Percentiles rank a stretch among this genome's conserved stretches.
Evolutionary conservation across 495 filamentous ascomycete species (phyloP).

Genomic region (Penicillium robsamsonii): DNA sequence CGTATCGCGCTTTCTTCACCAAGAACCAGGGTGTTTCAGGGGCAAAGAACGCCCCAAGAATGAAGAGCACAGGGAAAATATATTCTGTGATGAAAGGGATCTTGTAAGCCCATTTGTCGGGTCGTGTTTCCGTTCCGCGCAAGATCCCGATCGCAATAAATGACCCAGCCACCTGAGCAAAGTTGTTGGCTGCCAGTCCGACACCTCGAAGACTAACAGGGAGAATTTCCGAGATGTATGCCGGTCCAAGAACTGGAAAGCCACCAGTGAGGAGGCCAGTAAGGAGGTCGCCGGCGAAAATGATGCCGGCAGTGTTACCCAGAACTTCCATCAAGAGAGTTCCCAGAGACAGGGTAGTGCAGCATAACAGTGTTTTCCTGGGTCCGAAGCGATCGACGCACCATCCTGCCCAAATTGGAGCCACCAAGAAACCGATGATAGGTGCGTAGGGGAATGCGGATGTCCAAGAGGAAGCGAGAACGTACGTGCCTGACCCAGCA

Average conservation of each 20-base stretch:
- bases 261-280: slow-evolving; percentile 37
- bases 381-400: slow-evolving; percentile 33
- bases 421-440: slow-evolving; percentile 63
- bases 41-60: slow-evolving; percentile 39
- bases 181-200: slow-evolving; percentile 38
- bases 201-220: slow-evolving; percentile 43
- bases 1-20: slow-evolving; percentile 39
- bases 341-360: slow-evolving; percentile 25
- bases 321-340: slow-evolving; percentile 41
- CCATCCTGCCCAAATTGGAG: slow-evolving; percentile 44
- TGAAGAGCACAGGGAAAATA: slow-evolving; percentile 31
- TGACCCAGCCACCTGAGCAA: slow-evolving; percentile 40
- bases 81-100: slow-evolving; percentile 41
- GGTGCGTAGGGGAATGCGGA: slow-evolving; percentile 68
- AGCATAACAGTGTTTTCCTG: slow-evolving; percentile 33
- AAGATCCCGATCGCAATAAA: slow-evolving; percentile 40
- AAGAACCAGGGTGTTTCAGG: slow-evolving; percentile 54
- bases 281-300: slow-evolving; percentile 37
- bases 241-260: slow-evolving; percentile 37
- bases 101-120: slow-evolving; percentile 34
- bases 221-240: slow-evolving; percentile 38
- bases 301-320: slow-evolving; percentile 27
- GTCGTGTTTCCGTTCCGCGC: slow-evolving; percentile 34
- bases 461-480: slow-evolving; percentile 30
- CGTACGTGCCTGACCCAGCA: slow-evolving; percentile 20